Evolutionary conservation across 208 protist genomes (phyloP), one percentile per base, ranked within the genome.

Genomic region (Trypanosoma conorhini): DNA sequence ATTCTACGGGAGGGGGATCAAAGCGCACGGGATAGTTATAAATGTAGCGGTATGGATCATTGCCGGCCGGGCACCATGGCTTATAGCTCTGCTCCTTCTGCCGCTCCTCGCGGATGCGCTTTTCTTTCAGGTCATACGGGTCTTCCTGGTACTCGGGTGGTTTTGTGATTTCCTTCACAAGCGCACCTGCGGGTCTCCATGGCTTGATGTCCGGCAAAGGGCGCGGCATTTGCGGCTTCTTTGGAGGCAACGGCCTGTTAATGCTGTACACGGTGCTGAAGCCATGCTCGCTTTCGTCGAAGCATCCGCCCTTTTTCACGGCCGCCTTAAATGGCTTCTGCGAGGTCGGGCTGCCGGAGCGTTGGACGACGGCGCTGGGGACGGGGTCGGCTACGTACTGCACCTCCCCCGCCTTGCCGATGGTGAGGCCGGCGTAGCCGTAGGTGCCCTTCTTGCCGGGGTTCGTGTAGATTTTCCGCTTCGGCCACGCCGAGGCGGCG

Each of bases 391-490:
- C 64, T 28, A 96, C 82, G 77, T 96, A 96, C 77, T 91, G 76
- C 59, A 93, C 73, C 73, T 96, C 88, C 7, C 87, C 92, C 17
- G 79, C 79, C 67, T 80, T 66, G 19, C 76, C 86, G 72, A 97
- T 92, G 13, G 89, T 89, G 40, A 93, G 82, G n/a, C 93, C 93
- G 5, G 79, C 57, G 65, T 83, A 93, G 61, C 93, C 93, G 73
- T 93, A 96, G 7, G 89, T 96, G 40, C 93, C 93, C 72, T 96
- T 95, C 79, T 96, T 97, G 13, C 87, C 62, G 28, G 84, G 91
- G 71, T 93, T 94, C 33, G 87, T 91, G 67, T 88, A 60, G 28
- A 97, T 87, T 73, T 91, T 93, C 1, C 79, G 77, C 76, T 82
- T 79, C 28, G 70, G 51, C 60, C 70, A 72, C 33, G 19, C 13